These are phyloP conservation scores for Hansenula lynferdii DNA, from an alignment of 1,139 yeast species.

Conservation along the genomic window DNA sequence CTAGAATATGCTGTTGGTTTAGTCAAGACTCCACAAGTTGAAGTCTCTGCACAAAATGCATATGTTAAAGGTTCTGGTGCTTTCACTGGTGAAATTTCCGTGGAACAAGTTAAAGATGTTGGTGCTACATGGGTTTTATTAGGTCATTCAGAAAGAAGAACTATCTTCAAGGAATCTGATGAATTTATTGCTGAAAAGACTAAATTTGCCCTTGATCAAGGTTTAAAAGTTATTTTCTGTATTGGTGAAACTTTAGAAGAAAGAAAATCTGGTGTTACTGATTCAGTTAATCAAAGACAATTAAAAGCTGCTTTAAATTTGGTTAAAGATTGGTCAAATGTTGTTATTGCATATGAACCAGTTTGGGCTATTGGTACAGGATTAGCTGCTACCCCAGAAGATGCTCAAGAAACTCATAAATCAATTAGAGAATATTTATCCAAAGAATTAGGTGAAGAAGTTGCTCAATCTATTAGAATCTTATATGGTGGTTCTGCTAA, in stretches of 20 bases:
- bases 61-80: slow-evolving; percentile 91
- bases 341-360: slow-evolving; percentile 98
- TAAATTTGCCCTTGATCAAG: slow-evolving; percentile 86
- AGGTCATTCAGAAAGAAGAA: slow-evolving; percentile 99
- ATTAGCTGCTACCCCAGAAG: slow-evolving; percentile 97
- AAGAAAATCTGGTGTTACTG: slow-evolving; percentile 83
- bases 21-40: slow-evolving; percentile 69
- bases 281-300: slow-evolving; percentile 86
- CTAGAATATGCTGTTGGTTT: slow-evolving; percentile 66
- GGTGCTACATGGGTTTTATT: slow-evolving; percentile 94
- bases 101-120: slow-evolving; percentile 82
- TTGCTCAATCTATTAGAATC: slow-evolving; percentile 80
- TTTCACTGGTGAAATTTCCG: slow-evolving; percentile 95
- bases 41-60: slow-evolving; percentile 87
- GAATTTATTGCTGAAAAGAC: slow-evolving; percentile 93
- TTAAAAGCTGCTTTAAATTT: slow-evolving; percentile 81
- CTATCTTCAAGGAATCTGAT: slow-evolving; percentile 84
- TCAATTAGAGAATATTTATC: slow-evolving; percentile 80
- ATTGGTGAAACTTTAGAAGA: slow-evolving; percentile 97
- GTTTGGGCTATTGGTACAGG: slow-evolving; percentile 99
- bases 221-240: slow-evolving; percentile 88
- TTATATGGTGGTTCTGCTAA: slow-evolving; percentile 99
- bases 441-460: slow-evolving; percentile 69
- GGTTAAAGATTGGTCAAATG: slow-evolving; percentile 85
- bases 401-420: slow-evolving; percentile 93